Conservation (phyloP, 2,329 filamentous ascomycete species). For the Pyricularia sp. region DNA sequence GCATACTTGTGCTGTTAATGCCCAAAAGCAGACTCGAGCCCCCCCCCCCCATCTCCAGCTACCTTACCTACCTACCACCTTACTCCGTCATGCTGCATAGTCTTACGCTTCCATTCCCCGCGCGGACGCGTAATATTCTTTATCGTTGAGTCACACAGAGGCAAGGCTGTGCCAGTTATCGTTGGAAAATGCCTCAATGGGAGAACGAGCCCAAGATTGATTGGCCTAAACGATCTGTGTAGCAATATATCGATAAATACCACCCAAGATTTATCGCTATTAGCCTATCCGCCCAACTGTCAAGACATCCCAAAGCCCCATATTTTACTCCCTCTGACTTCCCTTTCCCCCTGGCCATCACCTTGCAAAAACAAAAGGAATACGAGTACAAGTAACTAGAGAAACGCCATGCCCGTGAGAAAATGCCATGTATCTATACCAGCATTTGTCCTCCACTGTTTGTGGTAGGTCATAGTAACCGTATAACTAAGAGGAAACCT, state of each 20-base stretch:
- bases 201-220: not conserved
- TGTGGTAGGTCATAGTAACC: not conserved
- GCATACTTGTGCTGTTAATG: not conserved
- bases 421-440: constrained; percentile 1
- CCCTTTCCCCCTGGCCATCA: not conserved
- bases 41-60: too few relatives aligned
- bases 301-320: not conserved
- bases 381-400: not conserved
- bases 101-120: not conserved
- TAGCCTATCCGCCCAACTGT: not conserved
- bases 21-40: not conserved
- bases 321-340: not conserved
- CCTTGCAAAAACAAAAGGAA: not conserved
- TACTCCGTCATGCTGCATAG: not conserved
- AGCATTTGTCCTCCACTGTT: not conserved
- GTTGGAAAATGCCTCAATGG: not conserved
- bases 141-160: not conserved
- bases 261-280: not conserved
- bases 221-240: not conserved
- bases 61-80: not conserved
- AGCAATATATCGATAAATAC: not conserved
- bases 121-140: not conserved
- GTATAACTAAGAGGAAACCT: not conserved
- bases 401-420: not conserved
- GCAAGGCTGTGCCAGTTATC: not conserved